Evolutionary conservation across 768 basidiomycete species (phyloP).

Genomic region (Suillus variegatus): DNA sequence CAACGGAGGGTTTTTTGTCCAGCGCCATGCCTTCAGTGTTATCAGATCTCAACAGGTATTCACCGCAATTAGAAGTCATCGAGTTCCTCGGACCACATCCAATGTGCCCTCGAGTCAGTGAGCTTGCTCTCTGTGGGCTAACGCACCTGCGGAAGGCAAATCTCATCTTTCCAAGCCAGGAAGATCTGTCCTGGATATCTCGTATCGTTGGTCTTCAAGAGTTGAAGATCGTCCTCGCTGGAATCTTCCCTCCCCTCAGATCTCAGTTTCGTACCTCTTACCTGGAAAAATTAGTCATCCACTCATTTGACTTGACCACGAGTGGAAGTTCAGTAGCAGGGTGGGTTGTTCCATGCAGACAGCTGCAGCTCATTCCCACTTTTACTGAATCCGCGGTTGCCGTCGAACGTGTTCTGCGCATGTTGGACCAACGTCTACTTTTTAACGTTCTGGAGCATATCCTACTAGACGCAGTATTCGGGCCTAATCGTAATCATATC

Average conservation of each 20-base stretch:
- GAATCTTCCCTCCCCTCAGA: not conserved
- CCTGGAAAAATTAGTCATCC: not conserved
- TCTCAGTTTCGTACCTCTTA: not conserved
- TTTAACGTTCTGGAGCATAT: not conserved
- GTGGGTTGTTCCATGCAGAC: conserved; percentile 1
- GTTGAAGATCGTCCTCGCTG: not conserved
- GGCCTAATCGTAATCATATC: not conserved
- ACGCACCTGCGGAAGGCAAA: not conserved
- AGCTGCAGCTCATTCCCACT: not conserved
- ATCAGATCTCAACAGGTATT: not conserved
- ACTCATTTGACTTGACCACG: not conserved
- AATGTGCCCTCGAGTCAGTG: not conserved
- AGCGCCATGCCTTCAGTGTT: not conserved
- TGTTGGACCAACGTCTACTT: not conserved
- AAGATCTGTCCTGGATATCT: not conserved
- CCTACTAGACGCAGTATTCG: not conserved
- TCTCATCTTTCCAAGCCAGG: not conserved
- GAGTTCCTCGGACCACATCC: not conserved
- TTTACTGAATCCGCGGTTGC: not conserved
- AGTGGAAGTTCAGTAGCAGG: not conserved
- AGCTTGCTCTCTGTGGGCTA: not conserved
- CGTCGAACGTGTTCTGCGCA: not conserved
- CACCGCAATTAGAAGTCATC: not conserved
- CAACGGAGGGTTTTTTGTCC: not conserved
- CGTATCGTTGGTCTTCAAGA: not conserved